These are phyloP conservation scores for Fusarium setosum DNA, from an alignment of 2,329 filamentous ascomycete genomes.

Conservation along the genomic window DNA sequence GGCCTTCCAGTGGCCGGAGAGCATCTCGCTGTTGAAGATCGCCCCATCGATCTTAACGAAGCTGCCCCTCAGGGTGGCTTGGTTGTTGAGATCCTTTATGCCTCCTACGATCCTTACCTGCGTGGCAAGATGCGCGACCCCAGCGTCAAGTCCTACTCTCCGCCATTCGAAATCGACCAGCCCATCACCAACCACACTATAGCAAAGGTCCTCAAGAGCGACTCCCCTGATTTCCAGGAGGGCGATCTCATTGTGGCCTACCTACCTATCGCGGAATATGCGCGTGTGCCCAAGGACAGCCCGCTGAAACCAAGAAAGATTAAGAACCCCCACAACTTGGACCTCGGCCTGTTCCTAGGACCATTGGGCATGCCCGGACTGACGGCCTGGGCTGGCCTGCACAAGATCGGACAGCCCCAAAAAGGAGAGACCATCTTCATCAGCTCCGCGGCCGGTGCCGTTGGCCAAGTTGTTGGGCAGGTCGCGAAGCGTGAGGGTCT, in stretches of 20 bases:
- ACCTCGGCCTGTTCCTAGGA: conserved; percentile 76
- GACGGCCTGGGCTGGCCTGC: conserved; percentile 77
- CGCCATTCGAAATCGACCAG: conserved; percentile 65
- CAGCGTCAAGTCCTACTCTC: conserved; percentile 68
- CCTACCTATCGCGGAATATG: conserved; percentile 77
- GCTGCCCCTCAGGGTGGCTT: conserved; percentile 72
- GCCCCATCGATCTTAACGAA: conserved; percentile 71
- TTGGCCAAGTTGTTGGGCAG: conserved; percentile 86
- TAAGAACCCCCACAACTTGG: conserved; percentile 76
- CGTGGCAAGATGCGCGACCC: conserved; percentile 81
- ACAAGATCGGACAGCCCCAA: conserved; percentile 72
- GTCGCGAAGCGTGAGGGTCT: conserved; percentile 85
- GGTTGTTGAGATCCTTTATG: conserved; percentile 76
- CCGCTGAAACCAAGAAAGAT: conserved; percentile 60
- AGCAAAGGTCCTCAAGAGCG: conserved; percentile 77
- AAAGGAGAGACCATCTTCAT: conserved; percentile 83
- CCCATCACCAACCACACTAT: conserved; percentile 74
- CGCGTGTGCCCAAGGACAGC: conserved; percentile 59
- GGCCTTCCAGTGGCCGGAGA: conserved; percentile 77
- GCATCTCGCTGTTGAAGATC: conserved; percentile 74
- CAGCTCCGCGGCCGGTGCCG: conserved; percentile 82
- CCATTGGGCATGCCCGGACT: conserved; percentile 72
- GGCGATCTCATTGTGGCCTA: conserved; percentile 74
- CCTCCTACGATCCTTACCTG: conserved; percentile 87
- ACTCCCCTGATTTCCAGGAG: conserved; percentile 68